phyloP scores from a whole-genome alignment of 306 rosid species.

The Vicia faba region DNA sequence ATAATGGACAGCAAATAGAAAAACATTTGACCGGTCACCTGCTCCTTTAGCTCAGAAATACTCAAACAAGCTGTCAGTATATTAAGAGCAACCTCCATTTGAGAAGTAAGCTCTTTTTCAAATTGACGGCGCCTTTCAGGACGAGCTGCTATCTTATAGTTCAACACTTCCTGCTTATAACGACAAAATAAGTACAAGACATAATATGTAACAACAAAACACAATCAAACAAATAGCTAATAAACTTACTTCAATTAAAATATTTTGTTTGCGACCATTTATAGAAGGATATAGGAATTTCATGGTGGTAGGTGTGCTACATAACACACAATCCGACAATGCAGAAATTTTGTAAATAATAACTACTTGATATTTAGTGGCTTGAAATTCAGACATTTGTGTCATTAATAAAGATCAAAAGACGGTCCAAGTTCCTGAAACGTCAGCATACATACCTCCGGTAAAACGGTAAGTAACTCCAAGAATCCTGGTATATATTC shows the following conservation, averaged over 20 bases:
- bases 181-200: constrained; percentile 36
- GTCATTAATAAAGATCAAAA: constrained; percentile 14
- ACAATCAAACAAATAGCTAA: constrained; percentile 31
- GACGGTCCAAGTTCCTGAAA: constrained; percentile 26
- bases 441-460: constrained; percentile 65
- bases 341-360: neutral
- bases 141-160: constrained; percentile 97
- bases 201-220: constrained; percentile 17
- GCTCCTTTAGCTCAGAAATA: constrained; percentile 95
- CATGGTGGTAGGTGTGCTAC: neutral
- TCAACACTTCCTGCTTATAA: constrained; percentile 80
- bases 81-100: constrained; percentile 87
- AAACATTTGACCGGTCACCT: constrained; percentile 51
- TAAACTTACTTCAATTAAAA: constrained; percentile 34
- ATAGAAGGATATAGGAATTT: constrained; percentile 30
- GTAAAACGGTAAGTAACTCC: constrained; percentile 97
- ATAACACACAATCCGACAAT: constrained; percentile 31
- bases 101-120: constrained; percentile 93
- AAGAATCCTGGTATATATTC: constrained; percentile 96
- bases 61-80: constrained; percentile 89
- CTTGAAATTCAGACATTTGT: neutral
- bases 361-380: neutral
- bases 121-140: constrained; percentile 98
- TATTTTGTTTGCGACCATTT: constrained; percentile 11
- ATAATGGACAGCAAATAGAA: constrained; percentile 13